Base-by-base conservation (phyloP, 129 eudicot species). In the Solidago caesia region DNA sequence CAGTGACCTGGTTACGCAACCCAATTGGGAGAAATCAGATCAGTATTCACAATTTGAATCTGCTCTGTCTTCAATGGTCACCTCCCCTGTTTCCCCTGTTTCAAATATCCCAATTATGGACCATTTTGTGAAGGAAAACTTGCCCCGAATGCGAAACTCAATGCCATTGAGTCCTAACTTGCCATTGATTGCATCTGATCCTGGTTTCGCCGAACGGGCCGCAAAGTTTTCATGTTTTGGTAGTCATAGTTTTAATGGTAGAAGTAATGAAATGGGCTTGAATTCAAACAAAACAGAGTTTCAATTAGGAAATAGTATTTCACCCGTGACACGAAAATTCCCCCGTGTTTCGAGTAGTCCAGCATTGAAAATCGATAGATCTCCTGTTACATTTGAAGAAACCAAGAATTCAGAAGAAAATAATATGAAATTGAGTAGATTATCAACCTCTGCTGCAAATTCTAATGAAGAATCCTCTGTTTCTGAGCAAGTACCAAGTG, bases 171-270 rank as follows among this genome's bases (percentile, higher is more conserved):
- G 70, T 52, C 78, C 91, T 44, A 65, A 78, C 77, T 66, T 89
- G 29, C 92, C 96, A 8, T 71, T 92, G 33, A 57, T 92, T 6
- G 63, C 92, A 1, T 60, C 83, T 41, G 96, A 88, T 82, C 98
- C 95, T 27, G 96, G 96, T 6, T 92, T 90, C 71, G 95, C 87
- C 0, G 98, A 88, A 77, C 73, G 98, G 68, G 98, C 98, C 0
- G 97, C 98, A 5, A 90, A 87, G 78, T 90, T 90, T 77, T 93
- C 98, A 8, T 90, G 92, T 66, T 93, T 93, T 70, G 97, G 97
- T 42, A 88, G 87, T 78, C 75, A 87, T n/a, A 93, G 96, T 83
- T 88, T 90, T 42, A 90, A 93, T 15, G 87, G 86, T 12, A 76
- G 95, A 71, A 79, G 71, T 33, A 45, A 73, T 62, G 83, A 79